Percentiles rank a stretch among this genome's conserved stretches.
phyloP scores from a whole-genome alignment of 176 grass and related monocot genomes.

The Oryza officinalis region DNA sequence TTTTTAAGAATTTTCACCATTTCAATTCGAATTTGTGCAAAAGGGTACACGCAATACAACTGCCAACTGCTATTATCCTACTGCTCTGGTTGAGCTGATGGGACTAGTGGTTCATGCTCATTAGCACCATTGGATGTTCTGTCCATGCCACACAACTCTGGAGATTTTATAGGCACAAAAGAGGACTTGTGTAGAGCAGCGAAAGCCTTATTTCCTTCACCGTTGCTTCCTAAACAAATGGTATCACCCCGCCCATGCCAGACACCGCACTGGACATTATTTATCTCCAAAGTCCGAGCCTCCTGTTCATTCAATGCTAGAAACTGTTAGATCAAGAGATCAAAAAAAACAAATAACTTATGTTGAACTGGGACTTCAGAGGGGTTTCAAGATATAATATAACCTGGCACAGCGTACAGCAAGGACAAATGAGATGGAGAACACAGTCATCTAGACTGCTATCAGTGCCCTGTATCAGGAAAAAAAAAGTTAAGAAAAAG shows the following conservation, averaged over 20 bases:
- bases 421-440: conserved; percentile 87
- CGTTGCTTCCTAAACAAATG: conserved; percentile 68
- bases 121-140: conserved; percentile 46
- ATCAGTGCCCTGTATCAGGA: conserved; percentile 62
- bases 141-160: conserved; percentile 81
- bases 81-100: conserved; percentile 36
- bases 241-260: conserved; percentile 97
- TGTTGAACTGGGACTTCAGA: background rate
- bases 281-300: conserved; percentile 93
- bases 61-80: conserved; percentile 7
- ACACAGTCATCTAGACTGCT: conserved; percentile 89
- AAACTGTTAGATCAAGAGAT: conserved; percentile 14
- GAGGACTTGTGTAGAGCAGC: conserved; percentile 55
- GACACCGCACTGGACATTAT: conserved; percentile 89
- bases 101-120: conserved; percentile 54
- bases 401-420: conserved; percentile 92
- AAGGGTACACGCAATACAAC: background rate
- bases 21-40: background rate
- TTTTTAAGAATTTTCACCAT: background rate
- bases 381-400: conserved; percentile 32
- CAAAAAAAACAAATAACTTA: background rate
- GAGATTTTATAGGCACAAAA: conserved; percentile 64
- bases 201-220: conserved; percentile 66
- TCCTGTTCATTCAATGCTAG: conserved; percentile 60
- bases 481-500: conserved; percentile 15